phyloP scores from a whole-genome alignment of 257 asterid species.

The Solanum lycopersicoides region DNA sequence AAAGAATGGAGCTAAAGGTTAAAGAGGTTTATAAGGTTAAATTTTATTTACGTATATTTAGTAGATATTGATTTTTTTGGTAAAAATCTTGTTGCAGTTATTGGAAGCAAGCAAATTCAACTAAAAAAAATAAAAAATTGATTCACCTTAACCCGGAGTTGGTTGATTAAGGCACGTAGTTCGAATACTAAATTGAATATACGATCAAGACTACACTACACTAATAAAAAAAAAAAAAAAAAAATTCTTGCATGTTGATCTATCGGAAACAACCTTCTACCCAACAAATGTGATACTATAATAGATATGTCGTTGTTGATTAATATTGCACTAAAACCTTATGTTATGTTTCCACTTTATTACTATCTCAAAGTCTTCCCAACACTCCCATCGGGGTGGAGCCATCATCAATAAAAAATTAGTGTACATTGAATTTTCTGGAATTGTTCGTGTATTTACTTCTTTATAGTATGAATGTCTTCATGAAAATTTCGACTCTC shows the following conservation, averaged over 20 bases:
- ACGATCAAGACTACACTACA: too few relatives aligned
- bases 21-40: background rate
- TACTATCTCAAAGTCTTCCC: background rate
- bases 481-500: rapidly evolving
- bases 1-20: background rate
- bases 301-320: background rate
- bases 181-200: too few relatives aligned
- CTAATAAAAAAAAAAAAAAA: too few relatives aligned
- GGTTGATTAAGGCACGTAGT: background rate
- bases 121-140: too few relatives aligned
- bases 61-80: background rate
- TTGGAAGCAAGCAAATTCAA: background rate
- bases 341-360: background rate
- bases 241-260: too few relatives aligned
- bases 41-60: background rate
- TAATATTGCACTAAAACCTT: background rate
- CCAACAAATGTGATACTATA: too few relatives aligned
- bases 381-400: too few relatives aligned
- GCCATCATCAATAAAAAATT: too few relatives aligned
- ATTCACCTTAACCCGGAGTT: background rate
- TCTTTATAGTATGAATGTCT: too few relatives aligned
- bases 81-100: background rate
- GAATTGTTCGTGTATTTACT: too few relatives aligned
- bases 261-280: background rate
- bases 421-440: too few relatives aligned